Evolutionary conservation across 2,329 filamentous ascomycete species (phyloP).

Genomic region (Chaetomium sp.): DNA sequence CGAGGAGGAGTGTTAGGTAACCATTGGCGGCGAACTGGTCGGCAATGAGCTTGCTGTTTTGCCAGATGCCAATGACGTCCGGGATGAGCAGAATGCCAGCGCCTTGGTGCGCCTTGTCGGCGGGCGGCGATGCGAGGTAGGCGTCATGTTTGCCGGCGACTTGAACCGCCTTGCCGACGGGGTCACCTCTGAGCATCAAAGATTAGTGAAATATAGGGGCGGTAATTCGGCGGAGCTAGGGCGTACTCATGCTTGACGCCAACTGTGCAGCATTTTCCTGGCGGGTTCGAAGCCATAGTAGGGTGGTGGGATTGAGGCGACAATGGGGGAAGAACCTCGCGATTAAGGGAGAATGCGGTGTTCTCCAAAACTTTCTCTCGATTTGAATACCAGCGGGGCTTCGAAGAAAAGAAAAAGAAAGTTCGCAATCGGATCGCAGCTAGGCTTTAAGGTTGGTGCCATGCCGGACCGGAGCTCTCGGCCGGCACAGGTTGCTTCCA

Average conservation of each 20-base stretch:
- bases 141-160: slow-evolving; percentile 50
- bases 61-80: slow-evolving; percentile 57
- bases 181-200: slow-evolving; percentile 46
- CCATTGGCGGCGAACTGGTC: slow-evolving; percentile 75
- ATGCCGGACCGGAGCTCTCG: background rate
- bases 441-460: background rate
- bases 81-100: slow-evolving; percentile 51
- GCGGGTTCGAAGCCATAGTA: slow-evolving; percentile 57
- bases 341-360: background rate
- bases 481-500: background rate
- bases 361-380: background rate
- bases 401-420: background rate
- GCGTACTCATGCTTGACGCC: slow-evolving; percentile 58
- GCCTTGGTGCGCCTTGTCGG: slow-evolving; percentile 44
- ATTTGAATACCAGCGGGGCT: background rate
- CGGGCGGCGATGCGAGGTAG: slow-evolving; percentile 54
- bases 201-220: background rate
- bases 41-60: slow-evolving; percentile 66
- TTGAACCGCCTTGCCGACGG: slow-evolving; percentile 51
- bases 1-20: slow-evolving; percentile 69
- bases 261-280: slow-evolving; percentile 54
- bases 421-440: background rate
- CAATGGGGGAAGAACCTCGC: background rate
- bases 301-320: background rate
- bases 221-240: no score